phyloP scores from a whole-genome alignment of 2,329 filamentous ascomycete genomes.

The Botryotinia globosa region DNA sequence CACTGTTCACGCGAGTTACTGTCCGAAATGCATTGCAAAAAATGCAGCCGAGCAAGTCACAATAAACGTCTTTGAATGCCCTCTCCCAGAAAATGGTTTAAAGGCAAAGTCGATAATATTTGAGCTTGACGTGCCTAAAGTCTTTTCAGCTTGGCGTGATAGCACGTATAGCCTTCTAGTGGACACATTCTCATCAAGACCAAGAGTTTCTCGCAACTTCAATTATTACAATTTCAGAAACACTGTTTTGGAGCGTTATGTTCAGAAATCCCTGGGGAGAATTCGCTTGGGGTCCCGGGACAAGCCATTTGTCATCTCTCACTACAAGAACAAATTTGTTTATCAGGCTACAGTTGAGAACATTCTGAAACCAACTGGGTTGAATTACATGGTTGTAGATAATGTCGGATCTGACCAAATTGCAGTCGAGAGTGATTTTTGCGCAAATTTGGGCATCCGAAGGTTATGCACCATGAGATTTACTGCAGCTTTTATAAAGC shows the following conservation, averaged over 20 bases:
- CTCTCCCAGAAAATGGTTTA: conserved; percentile 43
- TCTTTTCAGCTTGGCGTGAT: conserved; percentile 50
- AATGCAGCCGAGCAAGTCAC: conserved; percentile 40
- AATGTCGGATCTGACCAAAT: conserved; percentile 22
- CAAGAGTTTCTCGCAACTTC: background rate
- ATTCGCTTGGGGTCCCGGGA: conserved; percentile 26
- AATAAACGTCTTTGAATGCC: conserved; percentile 56
- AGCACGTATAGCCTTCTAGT: conserved; percentile 44
- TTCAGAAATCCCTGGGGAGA: conserved; percentile 13
- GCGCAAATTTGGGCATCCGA: conserved; percentile 31
- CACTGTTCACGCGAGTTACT: conserved; percentile 28
- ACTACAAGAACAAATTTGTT: conserved; percentile 37
- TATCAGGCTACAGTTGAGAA: conserved; percentile 34
- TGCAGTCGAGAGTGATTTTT: conserved; percentile 10
- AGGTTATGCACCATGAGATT: conserved; percentile 44
- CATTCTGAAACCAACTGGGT: conserved; percentile 48
- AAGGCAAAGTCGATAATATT: conserved; percentile 50
- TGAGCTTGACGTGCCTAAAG: conserved; percentile 46
- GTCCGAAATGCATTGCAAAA: conserved; percentile 41
- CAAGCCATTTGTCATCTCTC: conserved; percentile 34
- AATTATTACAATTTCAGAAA: conserved; percentile 14
- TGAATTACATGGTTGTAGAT: conserved; percentile 45
- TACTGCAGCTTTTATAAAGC: conserved; percentile 22
- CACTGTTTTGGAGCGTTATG: conserved; percentile 18
- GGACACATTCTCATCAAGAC: conserved; percentile 39